Evolutionary conservation across 2,329 filamentous ascomycete species (phyloP).

Genomic region (Huntiella moniliformis): DNA sequence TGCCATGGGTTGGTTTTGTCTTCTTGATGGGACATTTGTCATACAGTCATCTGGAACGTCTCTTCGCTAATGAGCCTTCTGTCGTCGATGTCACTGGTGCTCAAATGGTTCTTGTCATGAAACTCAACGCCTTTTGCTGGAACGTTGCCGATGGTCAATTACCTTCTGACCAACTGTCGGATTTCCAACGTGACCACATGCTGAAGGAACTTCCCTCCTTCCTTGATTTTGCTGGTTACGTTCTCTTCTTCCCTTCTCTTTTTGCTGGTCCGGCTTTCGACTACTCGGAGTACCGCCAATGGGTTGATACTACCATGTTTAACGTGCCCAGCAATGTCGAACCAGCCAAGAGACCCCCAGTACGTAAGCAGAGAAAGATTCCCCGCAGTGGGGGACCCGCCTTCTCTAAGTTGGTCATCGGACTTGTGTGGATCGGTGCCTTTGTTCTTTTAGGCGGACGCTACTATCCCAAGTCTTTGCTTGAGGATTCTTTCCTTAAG

Average conservation of each 20-base stretch:
- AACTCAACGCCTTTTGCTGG: constrained; percentile 92
- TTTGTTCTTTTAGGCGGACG: constrained; percentile 55
- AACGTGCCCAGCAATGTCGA: constrained; percentile 66
- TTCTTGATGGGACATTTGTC: constrained; percentile 96
- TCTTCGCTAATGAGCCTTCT: constrained; percentile 46
- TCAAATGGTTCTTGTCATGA: constrained; percentile 98
- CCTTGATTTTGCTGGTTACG: constrained; percentile 73
- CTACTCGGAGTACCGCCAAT: constrained; percentile 77
- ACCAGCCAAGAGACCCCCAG: constrained; percentile 66
- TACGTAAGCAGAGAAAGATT: constrained; percentile 78
- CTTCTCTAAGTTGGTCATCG: constrained; percentile 51
- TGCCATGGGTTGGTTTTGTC: constrained; percentile 93
- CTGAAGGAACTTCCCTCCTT: constrained; percentile 55
- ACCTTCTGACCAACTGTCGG: constrained; percentile 60
- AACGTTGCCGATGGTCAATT: constrained; percentile 86
- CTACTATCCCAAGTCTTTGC: constrained; percentile 46
- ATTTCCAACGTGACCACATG: constrained; percentile 67
- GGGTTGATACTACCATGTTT: constrained; percentile 92
- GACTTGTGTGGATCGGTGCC: constrained; percentile 58
- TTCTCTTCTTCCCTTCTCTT: constrained; percentile 85
- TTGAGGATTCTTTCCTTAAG: constrained; percentile 45
- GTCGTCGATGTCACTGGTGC: constrained; percentile 77
- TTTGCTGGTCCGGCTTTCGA: constrained; percentile 88
- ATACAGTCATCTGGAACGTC: constrained; percentile 67
- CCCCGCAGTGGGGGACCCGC: constrained; percentile 80